Percentiles rank a stretch among this genome's conserved stretches.
Evolutionary conservation across 2,329 filamentous ascomycete species (phyloP).

Genomic region (Colletotrichum scovillei): DNA sequence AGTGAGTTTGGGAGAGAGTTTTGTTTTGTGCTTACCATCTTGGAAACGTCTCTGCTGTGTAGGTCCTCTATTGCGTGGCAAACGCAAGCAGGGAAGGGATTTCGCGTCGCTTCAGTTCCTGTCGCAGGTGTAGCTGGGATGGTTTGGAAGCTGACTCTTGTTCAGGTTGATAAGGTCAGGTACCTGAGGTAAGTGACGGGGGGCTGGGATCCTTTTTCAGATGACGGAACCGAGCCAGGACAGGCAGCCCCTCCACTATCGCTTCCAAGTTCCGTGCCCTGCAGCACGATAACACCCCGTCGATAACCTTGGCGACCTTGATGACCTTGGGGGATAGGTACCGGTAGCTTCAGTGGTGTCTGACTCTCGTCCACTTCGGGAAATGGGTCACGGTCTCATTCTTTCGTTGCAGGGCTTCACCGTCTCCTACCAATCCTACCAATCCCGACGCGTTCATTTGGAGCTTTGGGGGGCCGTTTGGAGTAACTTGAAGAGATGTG

Average conservation of each 20-base stretch:
- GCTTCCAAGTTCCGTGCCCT: background rate
- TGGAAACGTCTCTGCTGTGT: background rate
- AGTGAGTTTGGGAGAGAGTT: background rate
- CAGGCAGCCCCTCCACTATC: background rate
- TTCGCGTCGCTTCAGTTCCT: conserved; percentile 8
- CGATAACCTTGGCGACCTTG: background rate
- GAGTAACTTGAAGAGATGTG: background rate
- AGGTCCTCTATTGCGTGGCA: background rate
- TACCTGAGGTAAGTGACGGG: background rate
- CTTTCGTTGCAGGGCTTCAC: background rate
- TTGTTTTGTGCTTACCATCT: conserved; percentile 10
- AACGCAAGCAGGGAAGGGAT: background rate
- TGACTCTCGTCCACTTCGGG: conserved; percentile 1
- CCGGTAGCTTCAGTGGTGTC: background rate
- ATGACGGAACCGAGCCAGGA: background rate
- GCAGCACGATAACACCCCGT: background rate
- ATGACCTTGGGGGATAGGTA: background rate
- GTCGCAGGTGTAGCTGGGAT: conserved; percentile 15
- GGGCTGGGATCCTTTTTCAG: background rate
- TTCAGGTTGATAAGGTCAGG: conserved; percentile 14
- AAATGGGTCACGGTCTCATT: conserved; percentile 24
- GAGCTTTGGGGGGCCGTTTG: background rate
- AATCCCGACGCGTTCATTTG: background rate
- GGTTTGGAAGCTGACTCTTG: conserved; percentile 3
- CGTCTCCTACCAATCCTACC: background rate